Base-by-base conservation (phyloP, 2,329 filamentous ascomycete genomes). In the Lasiodiplodia citricola region DNA sequence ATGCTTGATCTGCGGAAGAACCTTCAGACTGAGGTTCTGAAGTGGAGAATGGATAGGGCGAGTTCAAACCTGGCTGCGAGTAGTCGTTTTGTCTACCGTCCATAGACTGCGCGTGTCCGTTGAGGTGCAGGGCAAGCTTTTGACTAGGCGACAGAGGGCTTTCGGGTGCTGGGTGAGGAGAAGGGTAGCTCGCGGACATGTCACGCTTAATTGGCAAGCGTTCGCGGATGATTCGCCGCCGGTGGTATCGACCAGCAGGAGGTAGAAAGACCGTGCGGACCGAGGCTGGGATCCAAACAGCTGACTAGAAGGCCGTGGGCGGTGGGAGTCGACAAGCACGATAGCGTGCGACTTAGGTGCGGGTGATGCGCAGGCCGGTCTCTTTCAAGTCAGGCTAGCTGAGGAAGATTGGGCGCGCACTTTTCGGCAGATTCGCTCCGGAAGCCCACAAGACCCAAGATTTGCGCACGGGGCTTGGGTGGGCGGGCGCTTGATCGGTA, bases 1-100 rank as follows among this genome's bases (percentile, higher is more conserved):
- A 92, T 83, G 91, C 87, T 87, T 93, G 92, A 91, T 97, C 94
- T 96, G 92, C 89, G 84, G 87, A 80, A 71, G 90, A 88, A 81
- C 87, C 90, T 91, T 96, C 93, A 94, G 93, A 94, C 86, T 90
- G 87, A 83, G 88, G 78, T 79, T 84, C 83, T 47, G 67, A 38
- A 21, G 66, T 57, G 76, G 79, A 79, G 75, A 86, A 86, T 83
- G 82, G 79, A 81, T 85, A 85, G 80, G 85, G 85, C 80, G 81
- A 81, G 79, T 78, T 82, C 83, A 85, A 84, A 85, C 83, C 83
- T 85, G 83, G 83, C 82, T 85, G 80, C 79, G 80, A 80, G 75
- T 85, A 85, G 68, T 85, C 83, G 76, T 82, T 76, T 82, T 84
- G 83, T 78, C 83, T 82, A 81, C 80, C 83, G 81, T 85, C 83